Base-by-base conservation (phyloP, 768 basidiomycete genomes). In the Dendrothele bispora region DNA sequence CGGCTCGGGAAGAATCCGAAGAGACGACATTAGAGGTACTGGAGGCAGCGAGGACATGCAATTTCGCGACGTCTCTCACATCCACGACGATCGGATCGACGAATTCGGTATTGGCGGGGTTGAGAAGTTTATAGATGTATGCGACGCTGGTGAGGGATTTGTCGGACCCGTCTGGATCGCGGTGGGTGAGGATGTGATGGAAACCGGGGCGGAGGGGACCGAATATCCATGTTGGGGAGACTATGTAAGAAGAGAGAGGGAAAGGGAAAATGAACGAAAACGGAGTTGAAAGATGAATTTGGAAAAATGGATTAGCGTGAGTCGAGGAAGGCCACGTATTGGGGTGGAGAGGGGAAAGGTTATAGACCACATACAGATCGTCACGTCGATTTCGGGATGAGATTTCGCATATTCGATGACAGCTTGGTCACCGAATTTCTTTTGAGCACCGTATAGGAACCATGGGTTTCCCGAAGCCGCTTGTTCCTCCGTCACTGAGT, bases 341-440 rank as follows among this genome's bases (percentile, higher is more conserved):
- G n/a, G n/a, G n/a, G n/a, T n/a, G n/a, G n/a, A n/a, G n/a, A n/a
- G n/a, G n/a, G n/a, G n/a, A n/a, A n/a, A n/a, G n/a, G n/a, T n/a
- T n/a, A n/a, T n/a, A n/a, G n/a, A n/a, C n/a, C n/a, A 47, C 56
- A 12, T 42, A 61, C 59, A 18, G 14, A 55, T 40, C 12, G 55
- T 49, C 24, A 61, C 22, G 28, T 61, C 54, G 20, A 58, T 40
- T 18, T 58, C 55, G n/a, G 54, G 49, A 39, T 62, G 58, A 29
- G 50, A 42, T 12, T 55, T 58, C 14, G 43, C 59, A 43, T 58
- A 58, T 20, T 59, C 48, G 58, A 61, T 57, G 5, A 52, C 56
- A 7, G 59, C 54, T 24, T 44, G 44, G 46, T 66, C 63, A 3
- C 60, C 58, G 6, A 61, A 27, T 2, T 42, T 51, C 43, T 68